Evolutionary conservation across 2,329 filamentous ascomycete species (phyloP).

Genomic region (Decorospora gaudefroyi): DNA sequence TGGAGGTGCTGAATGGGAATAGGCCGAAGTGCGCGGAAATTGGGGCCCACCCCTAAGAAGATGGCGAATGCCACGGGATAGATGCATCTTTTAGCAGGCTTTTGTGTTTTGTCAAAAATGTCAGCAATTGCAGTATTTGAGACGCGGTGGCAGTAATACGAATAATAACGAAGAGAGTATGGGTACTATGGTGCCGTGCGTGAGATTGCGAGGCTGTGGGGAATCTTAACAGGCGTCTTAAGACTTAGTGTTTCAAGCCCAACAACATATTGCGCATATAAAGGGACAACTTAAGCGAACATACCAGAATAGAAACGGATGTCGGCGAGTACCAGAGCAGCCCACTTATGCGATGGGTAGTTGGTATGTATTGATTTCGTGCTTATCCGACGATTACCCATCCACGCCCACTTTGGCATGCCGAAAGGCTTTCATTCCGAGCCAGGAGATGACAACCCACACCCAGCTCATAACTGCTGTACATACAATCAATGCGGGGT

Average conservation of each 20-base stretch:
- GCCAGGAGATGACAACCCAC: constrained; percentile 96
- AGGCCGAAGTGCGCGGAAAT: constrained; percentile 18
- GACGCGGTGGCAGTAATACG: constrained; percentile 7
- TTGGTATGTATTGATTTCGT: constrained; percentile 15
- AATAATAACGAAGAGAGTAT: constrained; percentile 9
- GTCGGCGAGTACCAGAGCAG: constrained; percentile 11
- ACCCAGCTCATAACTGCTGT: constrained; percentile 98
- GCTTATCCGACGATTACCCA: constrained; percentile 23
- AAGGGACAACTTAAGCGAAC: constrained; percentile 28
- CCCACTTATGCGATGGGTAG: constrained; percentile 18
- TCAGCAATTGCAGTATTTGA: constrained; percentile 18
- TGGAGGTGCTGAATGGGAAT: constrained; percentile 11
- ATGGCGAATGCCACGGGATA: constrained; percentile 7
- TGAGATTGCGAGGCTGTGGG: constrained; percentile 12
- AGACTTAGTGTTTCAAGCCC: constrained; percentile 42
- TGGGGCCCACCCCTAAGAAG: constrained; percentile 10
- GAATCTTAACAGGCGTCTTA: constrained; percentile 27
- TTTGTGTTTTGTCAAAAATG: constrained; percentile 13
- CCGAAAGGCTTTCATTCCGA: constrained; percentile 99
- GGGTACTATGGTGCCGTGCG: constrained; percentile 6
- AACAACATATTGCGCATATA: constrained; percentile 38
- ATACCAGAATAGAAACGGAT: constrained; percentile 28
- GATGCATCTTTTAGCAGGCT: constrained; percentile 7
- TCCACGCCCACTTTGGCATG: constrained; percentile 85
- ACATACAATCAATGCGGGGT: constrained; percentile 89